Percentiles rank a stretch among this genome's conserved stretches.
Conservation (phyloP, 148 eudicot species). For the Arctostaphylos glauca region DNA sequence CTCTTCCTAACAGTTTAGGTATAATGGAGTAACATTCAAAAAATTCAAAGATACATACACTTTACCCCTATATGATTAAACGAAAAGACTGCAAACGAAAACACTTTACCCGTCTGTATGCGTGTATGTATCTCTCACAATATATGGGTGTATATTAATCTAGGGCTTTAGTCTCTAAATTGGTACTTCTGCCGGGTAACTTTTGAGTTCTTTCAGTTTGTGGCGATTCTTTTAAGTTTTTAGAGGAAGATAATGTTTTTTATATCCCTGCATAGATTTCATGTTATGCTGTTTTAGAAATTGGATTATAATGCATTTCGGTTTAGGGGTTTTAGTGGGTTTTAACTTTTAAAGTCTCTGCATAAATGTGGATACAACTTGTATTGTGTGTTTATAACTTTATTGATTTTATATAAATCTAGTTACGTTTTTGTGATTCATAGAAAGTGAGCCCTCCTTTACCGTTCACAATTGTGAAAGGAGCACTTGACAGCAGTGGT, state of each 20-base stretch:
- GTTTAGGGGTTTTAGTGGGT: conserved; percentile 8
- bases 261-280: neutral
- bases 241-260: neutral
- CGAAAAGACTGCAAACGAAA: neutral
- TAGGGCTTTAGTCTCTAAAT: neutral
- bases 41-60: neutral
- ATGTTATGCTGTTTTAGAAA: neutral
- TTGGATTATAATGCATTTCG: neutral
- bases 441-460: conserved; percentile 82
- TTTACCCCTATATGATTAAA: neutral
- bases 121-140: neutral
- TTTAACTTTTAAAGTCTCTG: neutral
- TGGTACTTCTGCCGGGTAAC: neutral
- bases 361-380: neutral
- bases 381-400: neutral
- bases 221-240: neutral
- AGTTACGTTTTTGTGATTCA: neutral
- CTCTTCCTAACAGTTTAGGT: neutral
- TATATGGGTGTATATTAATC: neutral
- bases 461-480: conserved; percentile 63
- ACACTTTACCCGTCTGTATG: neutral
- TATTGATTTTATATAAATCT: neutral
- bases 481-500: conserved; percentile 65
- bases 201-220: neutral
- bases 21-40: neutral